Evolutionary conservation across 2,329 filamentous ascomycete species (phyloP), one percentile per base, ranked within the genome.

Genomic region (Sclerotinia nivalis): DNA sequence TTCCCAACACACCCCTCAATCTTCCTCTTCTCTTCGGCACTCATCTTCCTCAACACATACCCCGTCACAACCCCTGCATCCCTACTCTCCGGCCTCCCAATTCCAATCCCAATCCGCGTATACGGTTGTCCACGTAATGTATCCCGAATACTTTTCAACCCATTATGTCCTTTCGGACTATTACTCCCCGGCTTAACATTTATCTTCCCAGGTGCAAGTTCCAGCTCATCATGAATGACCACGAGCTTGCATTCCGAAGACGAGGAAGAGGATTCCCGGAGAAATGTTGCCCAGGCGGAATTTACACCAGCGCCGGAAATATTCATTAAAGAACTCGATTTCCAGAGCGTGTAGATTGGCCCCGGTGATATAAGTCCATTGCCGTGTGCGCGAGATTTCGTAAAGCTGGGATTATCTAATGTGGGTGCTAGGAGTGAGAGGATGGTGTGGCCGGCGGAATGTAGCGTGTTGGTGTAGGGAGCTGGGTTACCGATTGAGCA

Each of bases 201-300:
- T 20, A 97, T 85, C 49, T 85, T 84, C 0, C 93, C 93, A 2
- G 93, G 77, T 3, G 85, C 82, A 55, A 87, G 84, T 76, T 97
- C 94, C 47, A 98, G 81, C 79, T 98, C 95, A 79, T 98, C 95
- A 79, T 98, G 93, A 28, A 98, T 83, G 18, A 98, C 82, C 0
- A 98, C 88, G 22, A 99, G 80, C 4, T 83, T 81, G 4, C 84
- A 81, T 66, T 75, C 72, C 77, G 45, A 82, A 73, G 74, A 28
- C 2, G 37, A n/a, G 13, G 45, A 50, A 15, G 60, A 50, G 0
- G 72, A 77, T 74, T 82, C 73, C 73, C 75, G 81, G 71, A 88
- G 74, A 70, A 86, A 84, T n/a, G 87, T 82, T 54, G 84, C 84
- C 84, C 91, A 93, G 2, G 90, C 88, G 3, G 83, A 83, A 4